Conservation (phyloP, 176 grass and related monocot species). For the Aechmea fasciata region DNA sequence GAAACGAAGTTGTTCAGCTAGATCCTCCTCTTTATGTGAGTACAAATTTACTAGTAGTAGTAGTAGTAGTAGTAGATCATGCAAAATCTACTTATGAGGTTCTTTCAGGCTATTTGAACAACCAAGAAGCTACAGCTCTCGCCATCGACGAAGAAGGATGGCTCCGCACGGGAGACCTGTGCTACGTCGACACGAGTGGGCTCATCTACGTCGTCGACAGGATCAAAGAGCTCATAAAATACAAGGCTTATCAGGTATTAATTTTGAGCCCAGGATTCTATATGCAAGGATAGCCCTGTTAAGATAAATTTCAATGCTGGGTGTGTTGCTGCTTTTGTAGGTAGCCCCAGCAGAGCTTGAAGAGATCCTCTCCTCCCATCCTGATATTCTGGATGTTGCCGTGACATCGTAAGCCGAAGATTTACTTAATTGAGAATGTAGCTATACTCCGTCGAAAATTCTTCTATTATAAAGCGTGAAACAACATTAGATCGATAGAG, state of each 20-base stretch:
- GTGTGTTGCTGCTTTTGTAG: constrained; percentile 1
- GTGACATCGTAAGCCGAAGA: constrained; percentile 29
- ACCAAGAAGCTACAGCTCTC: constrained; percentile 32
- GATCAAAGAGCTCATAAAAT: constrained; percentile 56
- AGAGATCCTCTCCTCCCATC: constrained; percentile 31
- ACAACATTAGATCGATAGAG: too few relatives aligned
- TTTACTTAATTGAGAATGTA: not conserved
- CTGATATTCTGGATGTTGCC: constrained; percentile 30
- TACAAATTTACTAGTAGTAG: too few relatives aligned
- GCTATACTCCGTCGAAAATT: too few relatives aligned
- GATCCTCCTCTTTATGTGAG: too few relatives aligned
- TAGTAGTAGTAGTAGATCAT: too few relatives aligned
- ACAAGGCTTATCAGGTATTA: constrained; percentile 50
- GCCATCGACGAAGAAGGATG: constrained; percentile 25
- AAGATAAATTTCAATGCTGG: not conserved
- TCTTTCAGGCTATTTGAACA: constrained; percentile 31
- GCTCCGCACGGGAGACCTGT: constrained; percentile 47
- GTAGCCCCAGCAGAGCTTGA: constrained; percentile 48
- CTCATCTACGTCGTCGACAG: constrained; percentile 39
- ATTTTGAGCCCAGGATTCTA: not conserved
- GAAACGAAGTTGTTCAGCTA: too few relatives aligned
- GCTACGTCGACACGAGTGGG: constrained; percentile 30
- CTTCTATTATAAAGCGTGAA: too few relatives aligned
- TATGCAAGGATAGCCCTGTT: not conserved
- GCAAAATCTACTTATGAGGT: not conserved